A percentile compares a stretch with the other conserved stretches of the same genome.
phyloP scores from a whole-genome alignment of 345 rosid species.

The Noccaea caerulescens region DNA sequence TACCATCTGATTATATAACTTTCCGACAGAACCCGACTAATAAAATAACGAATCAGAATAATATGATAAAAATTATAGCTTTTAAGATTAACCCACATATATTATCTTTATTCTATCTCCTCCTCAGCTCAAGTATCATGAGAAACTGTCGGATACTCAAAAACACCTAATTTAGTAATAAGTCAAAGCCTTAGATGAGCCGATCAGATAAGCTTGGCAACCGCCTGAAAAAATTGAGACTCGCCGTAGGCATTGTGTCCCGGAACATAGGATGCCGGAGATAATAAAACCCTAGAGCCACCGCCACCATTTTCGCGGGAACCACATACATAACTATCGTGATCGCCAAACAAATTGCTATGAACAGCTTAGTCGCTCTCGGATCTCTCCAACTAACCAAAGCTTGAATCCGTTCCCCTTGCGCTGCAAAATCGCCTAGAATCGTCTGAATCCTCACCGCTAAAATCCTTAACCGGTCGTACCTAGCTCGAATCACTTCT shows the following conservation, averaged over 20 bases:
- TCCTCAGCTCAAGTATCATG: slow-evolving; percentile 24
- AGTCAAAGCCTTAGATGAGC: slow-evolving; percentile 52
- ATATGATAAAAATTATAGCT: slow-evolving; percentile 24
- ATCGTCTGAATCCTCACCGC: slow-evolving; percentile 90
- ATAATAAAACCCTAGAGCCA: slow-evolving; percentile 91
- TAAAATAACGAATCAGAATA: slow-evolving; percentile 35
- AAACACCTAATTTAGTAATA: slow-evolving; percentile 28
- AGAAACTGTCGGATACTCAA: slow-evolving; percentile 27
- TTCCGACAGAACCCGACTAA: slow-evolving; percentile 4
- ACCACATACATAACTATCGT: slow-evolving; percentile 69
- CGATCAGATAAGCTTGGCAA: slow-evolving; percentile 91
- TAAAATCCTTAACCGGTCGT: slow-evolving; percentile 80
- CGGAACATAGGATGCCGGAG: slow-evolving; percentile 97
- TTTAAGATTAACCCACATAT: slow-evolving; percentile 21
- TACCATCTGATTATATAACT: neutral
- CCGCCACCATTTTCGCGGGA: slow-evolving; percentile 96
- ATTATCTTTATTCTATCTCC: slow-evolving; percentile 32
- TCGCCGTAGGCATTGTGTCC: slow-evolving; percentile 86
- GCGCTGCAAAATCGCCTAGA: slow-evolving; percentile 93
- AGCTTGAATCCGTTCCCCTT: slow-evolving; percentile 90
- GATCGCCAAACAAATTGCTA: slow-evolving; percentile 74
- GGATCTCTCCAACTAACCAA: slow-evolving; percentile 99
- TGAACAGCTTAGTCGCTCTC: slow-evolving; percentile 86
- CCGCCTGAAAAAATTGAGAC: slow-evolving; percentile 90
- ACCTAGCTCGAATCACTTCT: slow-evolving; percentile 69